A percentile compares a stretch with the other conserved stretches of the same genome.
These are phyloP conservation scores for Fusarium nelsonii DNA, from an alignment of 2,329 filamentous ascomycete species.

Conservation along the genomic window DNA sequence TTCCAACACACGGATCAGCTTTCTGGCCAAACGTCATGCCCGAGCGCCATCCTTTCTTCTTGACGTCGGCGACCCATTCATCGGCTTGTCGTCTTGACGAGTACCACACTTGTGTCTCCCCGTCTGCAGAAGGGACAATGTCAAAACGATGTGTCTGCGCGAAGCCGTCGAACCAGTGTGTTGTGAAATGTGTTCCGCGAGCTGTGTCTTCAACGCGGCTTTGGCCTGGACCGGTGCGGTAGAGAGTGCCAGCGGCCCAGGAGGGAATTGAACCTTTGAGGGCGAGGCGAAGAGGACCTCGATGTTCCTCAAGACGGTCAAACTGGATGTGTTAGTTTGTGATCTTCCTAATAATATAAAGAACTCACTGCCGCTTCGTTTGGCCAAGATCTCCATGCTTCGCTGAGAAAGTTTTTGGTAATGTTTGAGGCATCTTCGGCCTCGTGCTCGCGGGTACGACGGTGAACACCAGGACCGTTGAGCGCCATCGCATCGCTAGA, in stretches of 20 bases:
- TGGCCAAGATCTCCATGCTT: slow-evolving; percentile 60
- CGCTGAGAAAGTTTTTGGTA: slow-evolving; percentile 47
- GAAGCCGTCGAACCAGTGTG: slow-evolving; percentile 87
- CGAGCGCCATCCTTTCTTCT: slow-evolving; percentile 67
- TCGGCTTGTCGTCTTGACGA: slow-evolving; percentile 78
- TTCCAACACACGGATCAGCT: slow-evolving; percentile 78
- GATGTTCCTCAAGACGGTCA: slow-evolving; percentile 74
- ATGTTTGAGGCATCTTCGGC: slow-evolving; percentile 42
- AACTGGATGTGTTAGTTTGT: slow-evolving; percentile 62
- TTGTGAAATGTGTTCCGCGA: slow-evolving; percentile 70
- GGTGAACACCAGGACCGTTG: slow-evolving; percentile 45
- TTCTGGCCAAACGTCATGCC: slow-evolving; percentile 76
- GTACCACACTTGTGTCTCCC: slow-evolving; percentile 67
- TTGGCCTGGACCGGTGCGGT: slow-evolving; percentile 79
- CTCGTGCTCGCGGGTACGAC: slow-evolving; percentile 48
- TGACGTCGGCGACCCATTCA: slow-evolving; percentile 70
- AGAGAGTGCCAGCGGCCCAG: slow-evolving; percentile 79
- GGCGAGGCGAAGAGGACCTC: slow-evolving; percentile 71
- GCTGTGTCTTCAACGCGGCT: slow-evolving; percentile 70
- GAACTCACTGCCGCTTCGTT: slow-evolving; percentile 60
- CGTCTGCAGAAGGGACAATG: slow-evolving; percentile 62
- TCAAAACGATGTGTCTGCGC: slow-evolving; percentile 79
- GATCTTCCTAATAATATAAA: fast-evolving
- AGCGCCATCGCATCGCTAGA: slow-evolving; percentile 42
- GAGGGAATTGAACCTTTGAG: slow-evolving; percentile 76